Evolutionary conservation across 257 asterid genomes (phyloP).

Genomic region (Euphrasia confusa): DNA sequence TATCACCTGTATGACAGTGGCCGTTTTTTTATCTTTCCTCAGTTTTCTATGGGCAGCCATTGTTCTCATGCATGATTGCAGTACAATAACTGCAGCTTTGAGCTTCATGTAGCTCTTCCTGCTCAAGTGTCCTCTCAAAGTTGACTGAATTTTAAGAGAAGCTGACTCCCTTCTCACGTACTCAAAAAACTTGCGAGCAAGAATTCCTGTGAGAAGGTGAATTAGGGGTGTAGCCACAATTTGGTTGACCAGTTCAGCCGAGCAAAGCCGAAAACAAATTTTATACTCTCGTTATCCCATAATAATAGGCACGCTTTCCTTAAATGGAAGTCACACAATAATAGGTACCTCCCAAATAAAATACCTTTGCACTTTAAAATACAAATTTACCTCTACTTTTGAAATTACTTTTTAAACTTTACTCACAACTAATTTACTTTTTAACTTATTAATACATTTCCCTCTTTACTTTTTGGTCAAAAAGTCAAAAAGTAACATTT

Average conservation of each 20-base stretch:
- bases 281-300: not conserved
- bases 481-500: too few species aligned
- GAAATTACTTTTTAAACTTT: too few species aligned
- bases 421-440: too few species aligned
- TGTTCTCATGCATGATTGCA: conserved; percentile 68
- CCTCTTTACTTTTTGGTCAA: too few species aligned
- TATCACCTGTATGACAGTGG: conserved; percentile 66
- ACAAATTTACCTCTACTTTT: too few species aligned
- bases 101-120: conserved; percentile 48
- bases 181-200: conserved; percentile 50
- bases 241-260: not conserved
- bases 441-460: too few species aligned
- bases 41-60: conserved; percentile 51
- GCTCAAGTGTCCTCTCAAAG: conserved; percentile 61
- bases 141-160: conserved; percentile 70
- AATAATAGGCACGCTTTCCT: too few species aligned
- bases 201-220: conserved; percentile 41
- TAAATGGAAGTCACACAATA: too few species aligned
- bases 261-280: not conserved
- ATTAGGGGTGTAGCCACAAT: not conserved
- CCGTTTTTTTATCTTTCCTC: conserved; percentile 53
- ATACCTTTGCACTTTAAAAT: too few species aligned
- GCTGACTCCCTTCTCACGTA: conserved; percentile 61
- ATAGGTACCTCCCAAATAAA: too few species aligned
- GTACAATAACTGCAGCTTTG: conserved; percentile 37